phyloP scores from a whole-genome alignment of 1,139 yeast species.

The Debaryomycetaceae sp. region DNA sequence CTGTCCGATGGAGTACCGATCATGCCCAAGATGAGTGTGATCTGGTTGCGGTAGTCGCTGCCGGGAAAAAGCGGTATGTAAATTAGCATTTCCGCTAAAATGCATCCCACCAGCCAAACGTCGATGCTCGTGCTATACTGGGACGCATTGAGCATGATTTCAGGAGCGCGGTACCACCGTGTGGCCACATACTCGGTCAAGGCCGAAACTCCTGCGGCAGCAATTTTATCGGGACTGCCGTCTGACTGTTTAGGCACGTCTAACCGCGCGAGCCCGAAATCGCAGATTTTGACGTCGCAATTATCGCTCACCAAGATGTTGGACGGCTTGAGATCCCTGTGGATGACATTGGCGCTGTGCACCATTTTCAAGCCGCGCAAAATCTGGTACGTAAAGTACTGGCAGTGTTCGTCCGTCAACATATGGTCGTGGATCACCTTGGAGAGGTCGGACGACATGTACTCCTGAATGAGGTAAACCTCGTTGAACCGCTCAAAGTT shows the following conservation, averaged over 20 bases:
- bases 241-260: slow-evolving; percentile 11
- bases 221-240: slow-evolving; percentile 22
- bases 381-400: slow-evolving; percentile 74
- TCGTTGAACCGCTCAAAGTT: slow-evolving; percentile 39
- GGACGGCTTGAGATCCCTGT: slow-evolving; percentile 88
- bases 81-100: slow-evolving; percentile 53
- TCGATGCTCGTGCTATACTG: slow-evolving; percentile 66
- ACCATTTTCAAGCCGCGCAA: slow-evolving; percentile 88
- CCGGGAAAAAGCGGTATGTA: slow-evolving; percentile 73
- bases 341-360: slow-evolving; percentile 95
- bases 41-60: slow-evolving; percentile 57
- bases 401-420: slow-evolving; percentile 55
- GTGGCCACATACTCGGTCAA: slow-evolving; percentile 74
- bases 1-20: slow-evolving; percentile 56
- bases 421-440: slow-evolving; percentile 43
- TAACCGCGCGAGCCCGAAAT: slow-evolving; percentile 60
- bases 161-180: slow-evolving; percentile 75
- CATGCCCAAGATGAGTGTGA: slow-evolving; percentile 47
- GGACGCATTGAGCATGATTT: slow-evolving; percentile 60
- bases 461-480: slow-evolving; percentile 60
- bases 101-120: slow-evolving; percentile 74
- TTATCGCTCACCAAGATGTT: slow-evolving; percentile 89
- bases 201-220: slow-evolving; percentile 15
- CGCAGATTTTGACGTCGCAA: slow-evolving; percentile 94
- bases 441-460: slow-evolving; percentile 61